A percentile compares a stretch with the other conserved stretches of the same genome.
Conservation (phyloP, 1,284 basidiomycete genomes). For the Fomitopsis schrenkii region DNA sequence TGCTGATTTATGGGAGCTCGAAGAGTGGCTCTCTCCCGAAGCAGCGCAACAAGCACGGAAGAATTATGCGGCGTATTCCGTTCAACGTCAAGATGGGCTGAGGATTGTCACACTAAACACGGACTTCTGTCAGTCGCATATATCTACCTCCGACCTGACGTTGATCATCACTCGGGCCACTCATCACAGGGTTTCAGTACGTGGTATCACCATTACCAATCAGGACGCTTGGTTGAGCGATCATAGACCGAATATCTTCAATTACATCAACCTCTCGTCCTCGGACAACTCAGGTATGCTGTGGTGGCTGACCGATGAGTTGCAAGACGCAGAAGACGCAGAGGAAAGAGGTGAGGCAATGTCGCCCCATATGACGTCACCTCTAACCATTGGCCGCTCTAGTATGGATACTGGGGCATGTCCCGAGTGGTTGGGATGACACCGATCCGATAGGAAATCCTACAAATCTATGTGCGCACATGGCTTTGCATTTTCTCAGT, state of each 20-base stretch:
- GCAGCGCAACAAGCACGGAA: constrained; percentile 56
- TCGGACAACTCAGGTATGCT: constrained; percentile 74
- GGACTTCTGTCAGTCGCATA: constrained; percentile 55
- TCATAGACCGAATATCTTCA: constrained; percentile 57
- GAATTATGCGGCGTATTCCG: constrained; percentile 76
- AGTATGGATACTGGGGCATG: constrained; percentile 84
- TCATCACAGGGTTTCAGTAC: constrained; percentile 42
- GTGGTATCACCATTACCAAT: constrained; percentile 7
- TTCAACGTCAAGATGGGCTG: constrained; percentile 63
- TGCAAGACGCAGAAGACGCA: constrained; percentile 71
- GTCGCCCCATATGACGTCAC: background rate
- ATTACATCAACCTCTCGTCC: constrained; percentile 71
- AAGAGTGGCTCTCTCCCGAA: constrained; percentile 59
- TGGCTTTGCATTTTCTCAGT: constrained; percentile 25
- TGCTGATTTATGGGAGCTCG: constrained; percentile 62
- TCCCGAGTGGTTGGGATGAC: constrained; percentile 75
- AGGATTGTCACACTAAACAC: constrained; percentile 77
- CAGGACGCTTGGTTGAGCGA: background rate
- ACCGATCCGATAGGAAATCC: constrained; percentile 57
- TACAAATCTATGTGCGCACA: constrained; percentile 63
- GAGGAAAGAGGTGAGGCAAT: constrained; percentile 51
- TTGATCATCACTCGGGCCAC: background rate
- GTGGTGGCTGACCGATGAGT: constrained; percentile 75
- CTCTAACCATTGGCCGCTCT: background rate
- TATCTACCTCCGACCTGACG: background rate